Conservation (phyloP, 169 alveolate species). For the Plasmodium vivax region DNA sequence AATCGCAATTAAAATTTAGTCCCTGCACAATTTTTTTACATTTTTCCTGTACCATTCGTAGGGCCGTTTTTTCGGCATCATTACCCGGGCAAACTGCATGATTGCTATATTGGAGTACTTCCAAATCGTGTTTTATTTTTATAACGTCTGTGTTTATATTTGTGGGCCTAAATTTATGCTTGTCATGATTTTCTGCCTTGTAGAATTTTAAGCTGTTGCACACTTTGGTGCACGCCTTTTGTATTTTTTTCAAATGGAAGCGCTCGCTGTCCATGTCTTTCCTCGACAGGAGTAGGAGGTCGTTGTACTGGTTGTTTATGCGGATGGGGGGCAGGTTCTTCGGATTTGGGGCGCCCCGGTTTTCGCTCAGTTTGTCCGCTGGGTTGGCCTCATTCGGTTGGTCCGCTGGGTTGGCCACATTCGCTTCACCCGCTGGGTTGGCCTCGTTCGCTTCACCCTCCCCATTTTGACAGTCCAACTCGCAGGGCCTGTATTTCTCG, state of each 20-base stretch:
- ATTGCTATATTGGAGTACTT: not conserved
- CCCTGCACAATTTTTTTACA: slow-evolving; percentile 61
- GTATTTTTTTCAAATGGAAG: slow-evolving; percentile 56
- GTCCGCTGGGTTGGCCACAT: not conserved
- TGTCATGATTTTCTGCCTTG: slow-evolving; percentile 64
- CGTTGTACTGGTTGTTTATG: slow-evolving; percentile 21
- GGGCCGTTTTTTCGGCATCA: not conserved
- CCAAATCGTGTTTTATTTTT: slow-evolving; percentile 19
- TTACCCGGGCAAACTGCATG: not conserved
- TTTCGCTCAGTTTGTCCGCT: not conserved
- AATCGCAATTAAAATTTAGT: slow-evolving; percentile 47
- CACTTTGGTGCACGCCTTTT: slow-evolving; percentile 17
- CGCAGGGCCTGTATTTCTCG: slow-evolving; percentile 28
- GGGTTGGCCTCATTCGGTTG: not conserved
- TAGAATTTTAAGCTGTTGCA: slow-evolving; percentile 46
- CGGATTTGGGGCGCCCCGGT: not conserved
- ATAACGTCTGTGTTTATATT: slow-evolving; percentile 11
- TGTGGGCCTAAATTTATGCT: slow-evolving; percentile 42
- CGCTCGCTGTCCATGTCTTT: slow-evolving; percentile 10
- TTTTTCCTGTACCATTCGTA: slow-evolving; percentile 15
- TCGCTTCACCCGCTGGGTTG: not conserved
- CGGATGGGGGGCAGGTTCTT: not conserved
- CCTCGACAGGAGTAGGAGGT: slow-evolving; percentile 16
- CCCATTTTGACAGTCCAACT: not conserved
- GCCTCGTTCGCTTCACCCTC: not conserved